Evolutionary conservation across 2,329 filamentous ascomycete genomes (phyloP).

Genomic region (Sporothrix inflata): DNA sequence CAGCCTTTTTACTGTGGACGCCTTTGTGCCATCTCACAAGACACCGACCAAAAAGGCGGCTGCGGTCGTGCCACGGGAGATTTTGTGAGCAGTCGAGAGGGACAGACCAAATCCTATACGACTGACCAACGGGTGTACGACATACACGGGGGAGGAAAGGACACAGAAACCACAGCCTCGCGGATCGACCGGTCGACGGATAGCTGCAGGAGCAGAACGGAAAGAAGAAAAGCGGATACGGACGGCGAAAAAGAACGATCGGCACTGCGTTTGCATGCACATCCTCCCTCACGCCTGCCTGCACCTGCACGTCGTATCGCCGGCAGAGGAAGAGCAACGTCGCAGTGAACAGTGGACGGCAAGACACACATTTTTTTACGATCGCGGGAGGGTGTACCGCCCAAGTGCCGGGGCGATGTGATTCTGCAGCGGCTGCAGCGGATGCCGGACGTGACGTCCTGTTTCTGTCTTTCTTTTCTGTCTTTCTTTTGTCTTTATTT

Average conservation of each 20-base stretch:
- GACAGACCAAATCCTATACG: not conserved
- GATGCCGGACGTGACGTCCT: too few relatives aligned
- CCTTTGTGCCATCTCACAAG: too few relatives aligned
- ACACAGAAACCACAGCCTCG: constrained; percentile 1
- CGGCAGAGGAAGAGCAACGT: constrained; percentile 11
- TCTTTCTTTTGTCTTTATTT: too few relatives aligned
- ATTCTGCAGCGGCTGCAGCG: not conserved
- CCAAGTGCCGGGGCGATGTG: constrained; percentile 15
- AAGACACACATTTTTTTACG: not conserved
- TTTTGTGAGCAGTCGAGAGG: constrained; percentile 10
- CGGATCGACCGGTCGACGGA: constrained; percentile 17
- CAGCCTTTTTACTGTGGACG: not conserved
- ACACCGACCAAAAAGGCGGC: not conserved
- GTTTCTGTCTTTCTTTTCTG: too few relatives aligned
- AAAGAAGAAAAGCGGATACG: not conserved
- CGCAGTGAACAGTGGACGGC: too few relatives aligned
- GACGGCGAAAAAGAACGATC: not conserved
- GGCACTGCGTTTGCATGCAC: not conserved
- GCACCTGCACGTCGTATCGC: constrained; percentile 5
- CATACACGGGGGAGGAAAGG: not conserved
- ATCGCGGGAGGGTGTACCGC: not conserved
- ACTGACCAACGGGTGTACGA: constrained; percentile 2
- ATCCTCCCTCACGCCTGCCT: not conserved
- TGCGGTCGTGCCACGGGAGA: constrained; percentile 4
- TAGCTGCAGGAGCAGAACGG: not conserved